Base-by-base conservation (phyloP, 495 filamentous ascomycete species). In the Letharia columbiana region DNA sequence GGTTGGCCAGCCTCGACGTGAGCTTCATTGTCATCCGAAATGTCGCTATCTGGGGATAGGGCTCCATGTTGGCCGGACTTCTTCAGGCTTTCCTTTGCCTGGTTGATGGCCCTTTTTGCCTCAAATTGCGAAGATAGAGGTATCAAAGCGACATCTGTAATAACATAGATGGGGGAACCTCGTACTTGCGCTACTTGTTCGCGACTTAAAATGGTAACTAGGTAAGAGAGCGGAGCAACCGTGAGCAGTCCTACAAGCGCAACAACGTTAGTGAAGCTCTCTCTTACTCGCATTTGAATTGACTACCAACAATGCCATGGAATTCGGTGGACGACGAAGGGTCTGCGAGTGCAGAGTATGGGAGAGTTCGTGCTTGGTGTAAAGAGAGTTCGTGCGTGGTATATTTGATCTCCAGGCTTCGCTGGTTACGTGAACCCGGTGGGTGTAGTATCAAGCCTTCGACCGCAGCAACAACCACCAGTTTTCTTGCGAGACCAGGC, bases 391-490 rank as follows among this genome's bases (percentile, higher is more conserved):
- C 80, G 65, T 84, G 83, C 67, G 87, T 87, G 68, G 84, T 88
- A 75, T 95, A 96, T 61, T 87, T 85, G 68, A 96, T 86, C 62
- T 83, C 84, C 61, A 91, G 78, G 37, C 84, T 76, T 37, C 71
- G 69, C n/a, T 80, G 75, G 65, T 75, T 76, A 42, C 84, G 81
- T 64, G 79, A 72, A 47, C 80, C 82, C 63, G 76, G 75, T 75
- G 90, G 90, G 69, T 94, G 89, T 44, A 98, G 80, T 67, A 96
- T 80, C 33, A 98, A 81, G 42, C 94, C 94, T 71, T 98, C 93
- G 59, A 89, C 84, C 17, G 91, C 86, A 58, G 92, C 92, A 76
- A 88, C 87, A 67, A 96, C 83, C 61, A 91, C 71, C 58, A 96
- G 74, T 73, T 92, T 96, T 67, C 90, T 87, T 69, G 87, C 84